These are phyloP conservation scores for Chytriomyces sp. DNA, from an alignment of 192 early-diverging fungal genomes.

Conservation along the genomic window DNA sequence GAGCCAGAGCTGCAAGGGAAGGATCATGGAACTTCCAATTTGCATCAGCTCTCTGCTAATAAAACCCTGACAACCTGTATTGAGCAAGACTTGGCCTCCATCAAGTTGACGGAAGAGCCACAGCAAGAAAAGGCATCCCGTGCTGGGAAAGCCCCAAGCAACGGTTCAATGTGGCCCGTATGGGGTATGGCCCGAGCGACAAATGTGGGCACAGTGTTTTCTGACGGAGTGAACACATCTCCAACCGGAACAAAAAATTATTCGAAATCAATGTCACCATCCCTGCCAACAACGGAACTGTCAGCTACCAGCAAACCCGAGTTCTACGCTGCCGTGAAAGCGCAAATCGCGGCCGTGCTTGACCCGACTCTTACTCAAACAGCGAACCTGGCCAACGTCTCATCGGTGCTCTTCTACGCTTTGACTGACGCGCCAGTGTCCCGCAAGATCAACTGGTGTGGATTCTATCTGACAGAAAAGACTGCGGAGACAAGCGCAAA, in stretches of 20 bases:
- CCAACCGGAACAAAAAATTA: background rate
- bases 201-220: background rate
- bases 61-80: too few relatives aligned
- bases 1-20: too few relatives aligned
- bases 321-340: slow-evolving; percentile 73
- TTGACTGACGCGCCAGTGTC: slow-evolving; percentile 57
- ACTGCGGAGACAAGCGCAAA: slow-evolving; percentile 22
- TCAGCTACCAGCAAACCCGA: slow-evolving; percentile 53
- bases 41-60: too few relatives aligned
- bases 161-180: too few relatives aligned
- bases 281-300: background rate
- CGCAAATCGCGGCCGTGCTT: slow-evolving; percentile 65
- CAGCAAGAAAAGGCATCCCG: too few relatives aligned
- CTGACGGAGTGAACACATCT: too few relatives aligned
- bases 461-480: slow-evolving; percentile 72
- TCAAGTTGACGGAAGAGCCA: too few relatives aligned
- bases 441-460: slow-evolving; percentile 63
- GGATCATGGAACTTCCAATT: too few relatives aligned
- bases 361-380: slow-evolving; percentile 69
- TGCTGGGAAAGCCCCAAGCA: too few relatives aligned
- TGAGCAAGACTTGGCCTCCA: too few relatives aligned
- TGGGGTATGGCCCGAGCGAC: background rate
- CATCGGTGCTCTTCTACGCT: slow-evolving; percentile 79
- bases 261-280: slow-evolving; percentile 10
- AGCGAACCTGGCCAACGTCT: slow-evolving; percentile 81